Evolutionary conservation across 2,329 filamentous ascomycete species (phyloP).

Genomic region (Endothia cerciana): DNA sequence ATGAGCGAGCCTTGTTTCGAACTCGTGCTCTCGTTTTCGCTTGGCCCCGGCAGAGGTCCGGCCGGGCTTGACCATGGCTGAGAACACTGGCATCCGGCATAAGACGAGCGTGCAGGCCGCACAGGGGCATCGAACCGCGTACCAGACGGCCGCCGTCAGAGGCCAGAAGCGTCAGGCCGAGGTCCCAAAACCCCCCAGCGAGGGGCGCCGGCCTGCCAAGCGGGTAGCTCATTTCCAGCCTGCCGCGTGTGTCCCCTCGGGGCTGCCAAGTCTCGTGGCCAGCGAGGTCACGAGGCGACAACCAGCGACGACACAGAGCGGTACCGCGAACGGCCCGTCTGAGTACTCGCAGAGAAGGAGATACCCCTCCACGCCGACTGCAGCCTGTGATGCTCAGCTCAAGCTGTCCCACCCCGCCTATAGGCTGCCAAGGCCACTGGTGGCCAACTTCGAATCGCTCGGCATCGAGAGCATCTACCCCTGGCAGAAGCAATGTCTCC

Average conservation of each 20-base stretch:
- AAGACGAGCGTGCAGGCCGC: conserved; percentile 34
- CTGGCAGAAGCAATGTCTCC: conserved; percentile 77
- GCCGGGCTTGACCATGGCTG: conserved; percentile 17
- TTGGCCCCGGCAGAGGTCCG: neutral
- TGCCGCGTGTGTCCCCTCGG: conserved; percentile 23
- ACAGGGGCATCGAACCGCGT: conserved; percentile 27
- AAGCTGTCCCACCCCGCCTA: conserved; percentile 67
- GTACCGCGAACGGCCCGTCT: conserved; percentile 37
- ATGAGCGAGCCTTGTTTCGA: neutral
- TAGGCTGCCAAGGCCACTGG: conserved; percentile 61
- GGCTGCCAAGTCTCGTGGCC: conserved; percentile 38
- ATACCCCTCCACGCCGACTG: conserved; percentile 58
- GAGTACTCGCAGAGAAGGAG: conserved; percentile 62
- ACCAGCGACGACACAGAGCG: conserved; percentile 6
- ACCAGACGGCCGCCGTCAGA: conserved; percentile 30
- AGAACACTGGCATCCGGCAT: conserved; percentile 32
- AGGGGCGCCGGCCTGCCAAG: conserved; percentile 7
- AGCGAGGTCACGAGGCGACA: conserved; percentile 48
- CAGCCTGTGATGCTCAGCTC: conserved; percentile 57
- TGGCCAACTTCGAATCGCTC: conserved; percentile 65
- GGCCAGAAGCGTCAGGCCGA: conserved; percentile 35
- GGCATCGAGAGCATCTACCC: conserved; percentile 77
- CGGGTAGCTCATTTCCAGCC: conserved; percentile 18
- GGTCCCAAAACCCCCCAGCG: conserved; percentile 15
- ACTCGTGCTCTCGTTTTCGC: neutral